Evolutionary conservation across 2,329 filamentous ascomycete species (phyloP), one percentile per base, ranked within the genome.

Genomic region (Talaromyces sp.): DNA sequence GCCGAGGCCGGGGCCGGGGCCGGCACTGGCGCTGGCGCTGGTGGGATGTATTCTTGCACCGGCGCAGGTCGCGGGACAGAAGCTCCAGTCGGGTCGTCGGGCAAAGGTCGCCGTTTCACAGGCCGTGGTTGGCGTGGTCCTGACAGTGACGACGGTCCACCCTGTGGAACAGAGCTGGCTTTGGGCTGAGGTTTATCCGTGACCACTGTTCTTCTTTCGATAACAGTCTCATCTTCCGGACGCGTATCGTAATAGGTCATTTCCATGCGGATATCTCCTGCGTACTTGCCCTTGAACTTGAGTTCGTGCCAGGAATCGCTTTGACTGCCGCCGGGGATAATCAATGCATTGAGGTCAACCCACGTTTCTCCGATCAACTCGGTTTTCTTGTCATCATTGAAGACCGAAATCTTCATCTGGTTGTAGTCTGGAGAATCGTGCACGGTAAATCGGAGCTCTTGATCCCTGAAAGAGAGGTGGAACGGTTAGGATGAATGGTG

Each of bases 331-430:
- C 95, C 93, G 1, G 87, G 82, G 23, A 93, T 83, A 65, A 99
- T 85, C 68, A 99, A 90, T 68, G 87, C 84, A 67, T 88, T 87
- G 63, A 99, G 82, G 71, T 91, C 89, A 62, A 98, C 86, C 89
- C 91, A 97, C 6, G 91, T 88, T 77, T 99, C 95, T 66, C 95
- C 95, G 69, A 99, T 97, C 66, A 99, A 78, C 68, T 99, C 95
- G 0, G 94, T 98, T 80, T 90, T 96, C 81, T 97, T 98, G 78
- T 99, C 95, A 71, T 99, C 95, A 73, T 96, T 97, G 80, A 99
- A 99, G 5, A 98, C 86, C 2, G 94, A 97, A 16, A 98, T 84
- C 75, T 99, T 99, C 61, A 99, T 84, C 73, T 93, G 91, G 77
- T 92, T 92, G 81, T 99, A 99, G 77, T 99, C 95, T 18, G 92